Evolutionary conservation across 1,284 basidiomycete genomes (phyloP).

Genomic region (Leccinum griseonigrum): DNA sequence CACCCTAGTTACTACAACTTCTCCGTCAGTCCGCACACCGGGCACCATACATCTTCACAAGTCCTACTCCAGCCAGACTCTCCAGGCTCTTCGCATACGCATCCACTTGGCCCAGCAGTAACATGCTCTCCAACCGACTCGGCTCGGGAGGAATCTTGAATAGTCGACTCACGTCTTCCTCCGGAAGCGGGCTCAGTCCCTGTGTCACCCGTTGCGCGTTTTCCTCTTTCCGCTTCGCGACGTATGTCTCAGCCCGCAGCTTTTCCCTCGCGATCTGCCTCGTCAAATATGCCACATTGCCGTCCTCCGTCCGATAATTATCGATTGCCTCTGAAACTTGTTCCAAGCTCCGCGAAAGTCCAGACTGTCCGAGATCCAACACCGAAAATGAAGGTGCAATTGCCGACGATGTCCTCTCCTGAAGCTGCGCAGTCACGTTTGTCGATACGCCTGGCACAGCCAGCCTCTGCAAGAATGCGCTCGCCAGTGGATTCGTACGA

Average conservation of each 20-base stretch:
- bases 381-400: constrained; percentile 56
- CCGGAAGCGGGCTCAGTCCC: constrained; percentile 83
- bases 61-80: constrained; percentile 62
- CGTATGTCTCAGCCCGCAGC: constrained; percentile 74
- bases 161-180: constrained; percentile 78
- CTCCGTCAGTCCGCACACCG: constrained; percentile 25
- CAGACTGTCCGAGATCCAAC: constrained; percentile 60
- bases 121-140: constrained; percentile 85
- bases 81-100: constrained; percentile 78
- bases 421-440: constrained; percentile 39
- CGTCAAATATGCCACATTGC: constrained; percentile 89
- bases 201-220: constrained; percentile 81
- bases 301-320: constrained; percentile 85
- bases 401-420: constrained; percentile 36
- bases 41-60: constrained; percentile 77
- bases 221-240: constrained; percentile 88
- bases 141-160: constrained; percentile 92
- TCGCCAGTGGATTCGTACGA: constrained; percentile 83
- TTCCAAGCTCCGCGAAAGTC: constrained; percentile 70
- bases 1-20: constrained; percentile 1
- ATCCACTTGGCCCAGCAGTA: constrained; percentile 85
- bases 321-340: constrained; percentile 85
- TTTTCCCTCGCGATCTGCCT: constrained; percentile 93
- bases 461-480: constrained; percentile 81
- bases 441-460: constrained; percentile 40